Evolutionary conservation across 75 land plant genomes (phyloP), one percentile per base, ranked within the genome.

Genomic region (Sequoiadendron giganteum): DNA sequence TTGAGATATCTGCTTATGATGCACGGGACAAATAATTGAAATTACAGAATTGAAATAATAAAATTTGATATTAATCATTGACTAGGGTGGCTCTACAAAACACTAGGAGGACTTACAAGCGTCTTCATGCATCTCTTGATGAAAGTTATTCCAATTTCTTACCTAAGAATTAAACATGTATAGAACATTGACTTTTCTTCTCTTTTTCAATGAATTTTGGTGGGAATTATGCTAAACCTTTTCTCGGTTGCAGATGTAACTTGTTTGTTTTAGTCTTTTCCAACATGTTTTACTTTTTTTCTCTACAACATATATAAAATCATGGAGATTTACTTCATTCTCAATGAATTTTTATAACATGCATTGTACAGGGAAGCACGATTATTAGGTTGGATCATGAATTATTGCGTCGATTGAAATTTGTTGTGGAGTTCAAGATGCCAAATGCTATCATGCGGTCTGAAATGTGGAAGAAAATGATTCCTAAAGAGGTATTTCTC

Each of bases 381-480:
- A 87, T 89, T 43, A 36, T 55, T 89, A 87, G 88, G 58, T 80
- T 89, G 65, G 80, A 87, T 49, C 90, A 89, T 13, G 88, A 86
- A 72, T 73, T 89, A 18, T 45, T 85, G 42, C 80, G 86, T 73
- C 39, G 90, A 49, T 58, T 89, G 43, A 88, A 87, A 43, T 89
- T 89, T 61, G 89, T 88, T 16, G 48, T 89, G 47, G 90, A 89
- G 85, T 89, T 89, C 54, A 89, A 88, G 70, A 89, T 89, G 85
- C 90, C 90, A 34, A 90, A 89, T 58, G 85, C 68, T 13, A 36
- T 84, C 38, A 84, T 89, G 18, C 84, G 90, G 21, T 32, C 90
- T 13, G 25, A 73, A 39, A 89, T 89, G 90, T 89, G 90, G 90
- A 76, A 88, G 88, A 87, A 89, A 80, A 89, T 89, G 90, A 58